These are phyloP conservation scores for Medicago ruthenica DNA, from an alignment of 306 rosid genomes.

Conservation along the genomic window DNA sequence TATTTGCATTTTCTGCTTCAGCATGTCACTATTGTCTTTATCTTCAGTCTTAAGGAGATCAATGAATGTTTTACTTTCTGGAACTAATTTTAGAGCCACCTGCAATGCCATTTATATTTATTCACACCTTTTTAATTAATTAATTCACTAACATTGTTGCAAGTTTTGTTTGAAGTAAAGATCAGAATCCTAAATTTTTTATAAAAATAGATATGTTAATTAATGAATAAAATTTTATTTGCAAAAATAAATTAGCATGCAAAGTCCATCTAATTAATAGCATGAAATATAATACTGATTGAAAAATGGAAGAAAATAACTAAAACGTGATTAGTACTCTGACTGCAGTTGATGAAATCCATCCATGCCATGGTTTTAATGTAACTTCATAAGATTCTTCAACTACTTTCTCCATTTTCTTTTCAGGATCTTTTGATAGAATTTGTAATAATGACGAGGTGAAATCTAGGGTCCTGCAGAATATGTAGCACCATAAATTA, in stretches of 20 bases:
- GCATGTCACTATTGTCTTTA: slow-evolving; percentile 52
- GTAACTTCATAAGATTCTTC: slow-evolving; percentile 70
- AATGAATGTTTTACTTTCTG: slow-evolving; percentile 64
- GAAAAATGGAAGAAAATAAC: background rate
- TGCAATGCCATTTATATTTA: slow-evolving; percentile 34
- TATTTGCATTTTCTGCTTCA: slow-evolving; percentile 63
- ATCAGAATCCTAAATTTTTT: too few species aligned
- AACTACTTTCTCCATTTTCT: slow-evolving; percentile 72
- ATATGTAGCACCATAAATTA: background rate
- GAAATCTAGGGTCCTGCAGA: slow-evolving; percentile 77
- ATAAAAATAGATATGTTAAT: too few species aligned
- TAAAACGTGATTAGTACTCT: slow-evolving; percentile 52
- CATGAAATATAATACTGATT: slow-evolving; percentile 6
- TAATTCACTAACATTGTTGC: too few species aligned
- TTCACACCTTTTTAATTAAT: too few species aligned
- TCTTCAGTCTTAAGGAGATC: slow-evolving; percentile 65
- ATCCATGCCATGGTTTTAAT: slow-evolving; percentile 88
- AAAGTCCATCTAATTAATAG: background rate
- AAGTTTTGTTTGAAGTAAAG: too few species aligned
- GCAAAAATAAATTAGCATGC: too few species aligned
- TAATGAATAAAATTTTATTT: too few species aligned
- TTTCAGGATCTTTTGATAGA: slow-evolving; percentile 56
- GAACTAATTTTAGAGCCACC: slow-evolving; percentile 85
- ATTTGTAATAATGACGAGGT: slow-evolving; percentile 57
- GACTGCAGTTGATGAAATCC: slow-evolving; percentile 92